phyloP scores from a whole-genome alignment of 306 rosid genomes.

The Prunus persica region Prunus_persica_NCBIv2 NC_034015.1:21098501-21099000 shows the following conservation, averaged over 20 bases:
- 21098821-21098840: neutral
- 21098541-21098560: too few species aligned
- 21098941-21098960: too few species aligned
- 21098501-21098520: too few species aligned
- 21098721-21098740: neutral
- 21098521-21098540: too few species aligned
- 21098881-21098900: neutral
- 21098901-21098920: neutral
- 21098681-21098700: accelerated
- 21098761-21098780: neutral
- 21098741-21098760: neutral
- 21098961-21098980: neutral
- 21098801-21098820: neutral
- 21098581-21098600: too few species aligned
- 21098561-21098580: too few species aligned
- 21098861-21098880: neutral
- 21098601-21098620: too few species aligned
- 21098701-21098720: accelerated
- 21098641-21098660: too few species aligned
- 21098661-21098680: too few species aligned
- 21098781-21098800: neutral
- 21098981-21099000: neutral
- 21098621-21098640: too few species aligned
- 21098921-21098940: neutral
- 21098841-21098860: neutral